Base-by-base conservation (phyloP, 352 stramenopile genomes). In the Phytophthora megakarya region DNA sequence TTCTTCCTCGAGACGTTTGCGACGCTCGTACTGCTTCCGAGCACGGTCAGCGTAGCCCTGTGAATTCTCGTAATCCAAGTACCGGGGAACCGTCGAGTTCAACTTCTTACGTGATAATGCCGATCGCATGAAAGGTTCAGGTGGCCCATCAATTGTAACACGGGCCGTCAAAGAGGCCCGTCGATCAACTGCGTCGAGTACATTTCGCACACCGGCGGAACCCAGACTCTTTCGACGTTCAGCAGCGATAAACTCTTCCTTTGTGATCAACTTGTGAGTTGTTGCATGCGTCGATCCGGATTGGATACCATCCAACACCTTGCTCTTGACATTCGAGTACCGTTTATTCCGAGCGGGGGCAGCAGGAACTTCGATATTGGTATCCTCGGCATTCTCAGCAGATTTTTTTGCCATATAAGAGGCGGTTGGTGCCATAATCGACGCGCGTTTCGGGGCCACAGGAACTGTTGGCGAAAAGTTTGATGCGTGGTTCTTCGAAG, bases 1-100 rank as follows among this genome's bases (percentile, higher is more conserved):
- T 19, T 71, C 68, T 44, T 84, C 67, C 53, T 92, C 81, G n/a
- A 92, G 65, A 12, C 81, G 80, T 49, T 78, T 86, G 18, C 84
- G 81, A 18, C 84, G 84, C 35, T 92, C 80, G 15, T 83, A 52
- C 54, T 92, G 84, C 60, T 73, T 49, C 28, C 82, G 78, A 13
- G 79, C 72, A 53, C 82, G 76, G 23, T 76, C 68, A 25, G 62
- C 59, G 50, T 83, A 92, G 5, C 67, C 73, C 1, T 71, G 62
- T 0, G 61, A 66, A 10, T 81, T 82, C 49, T 77, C 58, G 64
- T 90, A 92, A 22, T 87, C 60, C 70, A 92, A 52, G 52, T 92
- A 92, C 13, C 84, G 78, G 11, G 84, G 81, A 11, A 75, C 53
- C 0, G 81, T 76, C 25, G 66, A 80, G 43, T 79, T 72, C 12